Conservation (phyloP, 768 basidiomycete genomes). For the Gloeophyllum trabeum region DNA sequence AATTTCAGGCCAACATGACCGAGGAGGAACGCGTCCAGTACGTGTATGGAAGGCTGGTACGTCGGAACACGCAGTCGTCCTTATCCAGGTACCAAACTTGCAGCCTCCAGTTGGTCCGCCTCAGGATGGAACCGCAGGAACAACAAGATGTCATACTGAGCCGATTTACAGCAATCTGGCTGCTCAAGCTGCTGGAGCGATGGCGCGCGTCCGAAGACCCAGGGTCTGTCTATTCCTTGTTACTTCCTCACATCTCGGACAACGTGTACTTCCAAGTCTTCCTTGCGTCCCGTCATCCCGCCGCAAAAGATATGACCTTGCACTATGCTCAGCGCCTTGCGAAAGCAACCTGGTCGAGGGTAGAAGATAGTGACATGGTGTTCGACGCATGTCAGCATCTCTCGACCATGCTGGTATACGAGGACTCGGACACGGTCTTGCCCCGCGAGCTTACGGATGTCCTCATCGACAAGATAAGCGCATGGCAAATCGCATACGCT, state of each 20-base stretch:
- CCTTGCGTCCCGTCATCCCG: not conserved
- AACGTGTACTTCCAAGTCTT: not conserved
- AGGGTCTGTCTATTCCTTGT: not conserved
- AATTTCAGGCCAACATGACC: too few species aligned
- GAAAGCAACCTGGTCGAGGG: not conserved
- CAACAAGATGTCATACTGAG: not conserved
- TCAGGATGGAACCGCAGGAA: not conserved
- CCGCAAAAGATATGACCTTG: not conserved
- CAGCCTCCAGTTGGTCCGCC: not conserved
- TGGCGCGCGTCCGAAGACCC: not conserved
- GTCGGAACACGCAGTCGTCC: too few species aligned
- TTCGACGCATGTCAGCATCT: not conserved
- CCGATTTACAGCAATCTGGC: not conserved
- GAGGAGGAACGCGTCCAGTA: too few species aligned
- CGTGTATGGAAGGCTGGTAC: too few species aligned
- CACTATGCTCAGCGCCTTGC: not conserved
- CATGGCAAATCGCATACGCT: not conserved
- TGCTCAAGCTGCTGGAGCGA: not conserved
- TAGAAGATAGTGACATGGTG: not conserved
- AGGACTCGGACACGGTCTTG: not conserved
- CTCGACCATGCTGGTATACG: not conserved
- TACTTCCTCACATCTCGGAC: not conserved
- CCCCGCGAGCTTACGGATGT: not conserved
- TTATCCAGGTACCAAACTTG: too few species aligned
- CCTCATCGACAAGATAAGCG: not conserved